phyloP scores from a whole-genome alignment of 441 rosid species.

The Geranium incanum region DNA sequence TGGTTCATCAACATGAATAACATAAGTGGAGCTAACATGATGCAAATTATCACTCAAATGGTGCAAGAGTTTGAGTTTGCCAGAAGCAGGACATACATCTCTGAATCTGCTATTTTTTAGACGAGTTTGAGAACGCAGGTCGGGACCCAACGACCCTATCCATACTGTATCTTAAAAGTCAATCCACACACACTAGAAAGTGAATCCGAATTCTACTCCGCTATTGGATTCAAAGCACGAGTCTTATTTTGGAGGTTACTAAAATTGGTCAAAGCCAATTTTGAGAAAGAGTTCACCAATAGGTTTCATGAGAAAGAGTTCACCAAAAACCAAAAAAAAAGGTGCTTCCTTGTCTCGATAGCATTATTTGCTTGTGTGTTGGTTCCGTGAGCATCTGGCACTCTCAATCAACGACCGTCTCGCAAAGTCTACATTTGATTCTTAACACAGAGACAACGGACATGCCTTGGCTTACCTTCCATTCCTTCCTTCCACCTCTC shows the following conservation, averaged over 20 bases:
- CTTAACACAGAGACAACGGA: conserved; percentile 3
- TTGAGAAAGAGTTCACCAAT: neutral
- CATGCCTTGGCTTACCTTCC: neutral
- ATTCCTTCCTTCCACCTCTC: neutral
- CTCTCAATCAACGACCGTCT: neutral
- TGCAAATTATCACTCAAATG: too few species aligned
- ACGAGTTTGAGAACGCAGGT: too few species aligned
- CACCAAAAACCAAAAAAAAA: neutral
- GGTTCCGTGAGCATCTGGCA: conserved; percentile 2
- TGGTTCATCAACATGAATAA: too few species aligned
- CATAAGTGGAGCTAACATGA: too few species aligned
- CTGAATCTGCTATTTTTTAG: too few species aligned
- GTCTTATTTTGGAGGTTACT: neutral
- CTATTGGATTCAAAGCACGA: too few species aligned
- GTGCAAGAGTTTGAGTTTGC: too few species aligned
- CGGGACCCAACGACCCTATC: too few species aligned
- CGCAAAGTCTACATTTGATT: neutral
- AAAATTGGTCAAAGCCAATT: neutral
- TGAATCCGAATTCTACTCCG: too few species aligned
- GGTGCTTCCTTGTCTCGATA: neutral
- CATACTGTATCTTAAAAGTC: too few species aligned
- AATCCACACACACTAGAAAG: too few species aligned
- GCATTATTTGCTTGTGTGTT: neutral
- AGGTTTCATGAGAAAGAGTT: neutral
- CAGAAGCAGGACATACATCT: too few species aligned